Base-by-base conservation (phyloP, 108 stramenopile genomes). In the Chaetoceros muelleri region DNA sequence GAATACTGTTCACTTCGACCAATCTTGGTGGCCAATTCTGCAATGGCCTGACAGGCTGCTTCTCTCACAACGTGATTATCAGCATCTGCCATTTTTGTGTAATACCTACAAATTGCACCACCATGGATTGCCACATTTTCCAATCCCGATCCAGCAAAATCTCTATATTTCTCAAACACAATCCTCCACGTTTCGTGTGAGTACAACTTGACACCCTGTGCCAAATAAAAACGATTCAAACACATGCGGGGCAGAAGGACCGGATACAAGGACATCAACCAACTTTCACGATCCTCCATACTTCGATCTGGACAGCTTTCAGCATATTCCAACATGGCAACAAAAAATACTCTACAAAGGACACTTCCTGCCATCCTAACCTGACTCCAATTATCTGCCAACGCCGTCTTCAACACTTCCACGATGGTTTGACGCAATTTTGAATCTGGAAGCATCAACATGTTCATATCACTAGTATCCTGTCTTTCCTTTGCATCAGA, bases 371-470 rank as follows among this genome's bases (percentile, higher is more conserved):
- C 94, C 91, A 94, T 95, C 25, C 97, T 82, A 10, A 98, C 97
- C 64, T 98, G 97, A 48, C 85, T 86, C 97, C 97, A 98, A 66
- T 96, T 98, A 67, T 98, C 97, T 16, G 80, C 82, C 63, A 96
- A 61, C 0, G 81, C 87, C 16, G 59, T 72, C 53, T 78, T 73
- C 45, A 90, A 53, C 46, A 82, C 78, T 2, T 56, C 48, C 21
- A 69, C 58, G 30, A 77, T 56, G 44, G 69, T 67, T 16, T 54
- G 63, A 0, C 77, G 44, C 48, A 82, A 58, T 16, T 58, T 23
- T 13, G 53, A 67, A 56, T 0, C 29, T 17, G 18, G 17, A 21
- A n/a, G 5, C 2, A 46, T 22, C 19, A 48, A 23, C 20, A 17
- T n/a, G 55, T 23, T 5, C 53, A 54, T 54, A 29, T 25, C 17